Conservation (phyloP, 345 rosid genomes). For the Odontarrhena argentea region DNA sequence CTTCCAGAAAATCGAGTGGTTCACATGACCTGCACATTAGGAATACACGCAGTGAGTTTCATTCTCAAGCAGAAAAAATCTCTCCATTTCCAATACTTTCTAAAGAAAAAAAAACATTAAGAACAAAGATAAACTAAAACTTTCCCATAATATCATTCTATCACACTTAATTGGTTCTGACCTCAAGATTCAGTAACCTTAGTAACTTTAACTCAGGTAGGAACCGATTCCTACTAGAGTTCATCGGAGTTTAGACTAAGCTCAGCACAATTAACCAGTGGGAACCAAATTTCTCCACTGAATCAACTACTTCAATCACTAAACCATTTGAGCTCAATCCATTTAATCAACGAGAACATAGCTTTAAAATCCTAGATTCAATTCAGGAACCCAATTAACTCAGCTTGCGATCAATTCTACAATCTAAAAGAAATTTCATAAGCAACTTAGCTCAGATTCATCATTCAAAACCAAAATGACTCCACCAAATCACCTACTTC, state of each 20-base stretch:
- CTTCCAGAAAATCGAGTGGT: conserved; percentile 95
- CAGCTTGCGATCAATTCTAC: too few relatives aligned
- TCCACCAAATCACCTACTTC: conserved; percentile 5
- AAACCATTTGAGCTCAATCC: too few relatives aligned
- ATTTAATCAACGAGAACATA: too few relatives aligned
- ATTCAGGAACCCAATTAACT: too few relatives aligned
- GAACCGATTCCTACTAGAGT: background rate
- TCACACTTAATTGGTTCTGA: background rate
- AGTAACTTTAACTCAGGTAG: background rate
- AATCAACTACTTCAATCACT: too few relatives aligned
- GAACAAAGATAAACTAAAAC: too few relatives aligned
- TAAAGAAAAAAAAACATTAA: background rate
- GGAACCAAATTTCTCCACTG: too few relatives aligned
- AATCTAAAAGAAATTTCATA: too few relatives aligned
- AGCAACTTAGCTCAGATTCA: conserved; percentile 1
- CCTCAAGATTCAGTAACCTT: conserved; percentile 5
- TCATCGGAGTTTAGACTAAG: too few relatives aligned
- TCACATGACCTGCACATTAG: conserved; percentile 70
- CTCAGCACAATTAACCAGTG: too few relatives aligned
- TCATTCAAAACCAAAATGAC: background rate
- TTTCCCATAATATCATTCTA: background rate
- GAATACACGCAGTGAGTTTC: conserved; percentile 2
- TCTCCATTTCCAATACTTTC: background rate
- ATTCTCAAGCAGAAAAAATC: background rate
- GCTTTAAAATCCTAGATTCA: too few relatives aligned